phyloP scores from a whole-genome alignment of 2,329 filamentous ascomycete species.

The Diaporthe australafricana region DNA sequence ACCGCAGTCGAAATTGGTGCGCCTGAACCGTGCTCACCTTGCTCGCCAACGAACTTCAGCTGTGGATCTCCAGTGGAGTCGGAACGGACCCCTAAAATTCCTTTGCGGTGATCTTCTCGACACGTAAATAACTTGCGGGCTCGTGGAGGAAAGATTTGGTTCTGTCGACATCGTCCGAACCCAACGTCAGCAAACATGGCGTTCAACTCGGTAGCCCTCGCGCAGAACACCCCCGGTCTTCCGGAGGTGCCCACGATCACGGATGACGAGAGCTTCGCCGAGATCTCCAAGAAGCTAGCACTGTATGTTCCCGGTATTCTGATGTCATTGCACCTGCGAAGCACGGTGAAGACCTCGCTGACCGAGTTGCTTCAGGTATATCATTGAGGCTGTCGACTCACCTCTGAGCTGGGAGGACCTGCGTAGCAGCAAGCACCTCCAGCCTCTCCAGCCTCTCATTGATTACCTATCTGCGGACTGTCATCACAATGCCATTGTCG shows the following conservation, averaged over 20 bases:
- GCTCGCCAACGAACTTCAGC: conserved; percentile 25
- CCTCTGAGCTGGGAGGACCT: conserved; percentile 32
- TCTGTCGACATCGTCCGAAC: conserved; percentile 17
- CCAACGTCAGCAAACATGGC: conserved; percentile 8
- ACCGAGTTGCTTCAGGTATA: conserved; percentile 14
- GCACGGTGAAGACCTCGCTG: not conserved
- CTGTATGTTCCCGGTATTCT: conserved; percentile 6
- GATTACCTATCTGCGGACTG: conserved; percentile 30
- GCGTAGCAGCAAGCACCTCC: conserved; percentile 31
- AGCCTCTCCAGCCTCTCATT: conserved; percentile 31
- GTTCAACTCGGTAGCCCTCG: not conserved
- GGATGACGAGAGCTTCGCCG: conserved; percentile 29
- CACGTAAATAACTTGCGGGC: conserved; percentile 25
- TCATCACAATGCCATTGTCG: conserved; percentile 26
- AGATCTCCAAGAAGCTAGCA: conserved; percentile 33
- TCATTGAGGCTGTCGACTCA: conserved; percentile 28
- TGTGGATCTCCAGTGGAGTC: conserved; percentile 27
- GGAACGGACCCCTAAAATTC: conserved; percentile 29
- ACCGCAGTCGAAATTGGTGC: conserved; percentile 5
- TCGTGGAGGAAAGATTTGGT: not conserved
- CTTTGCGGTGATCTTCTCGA: conserved; percentile 2
- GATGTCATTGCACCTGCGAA: not conserved
- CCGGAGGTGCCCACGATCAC: conserved; percentile 24
- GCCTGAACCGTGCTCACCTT: conserved; percentile 32
- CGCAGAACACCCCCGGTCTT: not conserved